Percentiles rank a stretch among this genome's conserved stretches.
phyloP scores from a whole-genome alignment of 345 rosid species.

The Gossypium longicalyx region DNA sequence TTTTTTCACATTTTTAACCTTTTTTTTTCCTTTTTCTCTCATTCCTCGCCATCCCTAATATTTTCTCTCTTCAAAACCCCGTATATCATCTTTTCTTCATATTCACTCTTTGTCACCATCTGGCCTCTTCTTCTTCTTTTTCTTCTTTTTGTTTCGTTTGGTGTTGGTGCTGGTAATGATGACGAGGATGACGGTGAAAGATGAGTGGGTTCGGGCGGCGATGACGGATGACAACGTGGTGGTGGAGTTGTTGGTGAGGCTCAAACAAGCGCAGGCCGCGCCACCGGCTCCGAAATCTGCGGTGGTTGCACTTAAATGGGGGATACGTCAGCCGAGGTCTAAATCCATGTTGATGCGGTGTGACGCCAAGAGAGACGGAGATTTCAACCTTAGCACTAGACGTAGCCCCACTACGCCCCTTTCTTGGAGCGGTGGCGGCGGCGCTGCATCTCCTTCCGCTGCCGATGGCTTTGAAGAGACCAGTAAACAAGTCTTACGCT shows the following conservation, averaged over 20 bases:
- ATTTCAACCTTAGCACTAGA: slow-evolving; percentile 36
- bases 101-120: slow-evolving; percentile 1
- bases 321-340: slow-evolving; percentile 53
- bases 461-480: slow-evolving; percentile 59
- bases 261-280: slow-evolving; percentile 40
- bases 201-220: slow-evolving; percentile 73
- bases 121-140: not conserved
- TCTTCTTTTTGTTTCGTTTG: not conserved
- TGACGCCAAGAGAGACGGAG: slow-evolving; percentile 40
- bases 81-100: slow-evolving; percentile 9
- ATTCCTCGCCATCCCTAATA: slow-evolving; percentile 24
- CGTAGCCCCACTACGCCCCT: slow-evolving; percentile 73
- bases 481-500: slow-evolving; percentile 37
- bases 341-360: slow-evolving; percentile 37
- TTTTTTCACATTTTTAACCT: slow-evolving; percentile 19
- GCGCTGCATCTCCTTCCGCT: slow-evolving; percentile 54
- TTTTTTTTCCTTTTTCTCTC: slow-evolving; percentile 7
- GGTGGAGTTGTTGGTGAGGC: slow-evolving; percentile 56
- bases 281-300: slow-evolving; percentile 23
- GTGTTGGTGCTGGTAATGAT: not conserved
- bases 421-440: slow-evolving; percentile 64
- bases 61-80: not conserved
- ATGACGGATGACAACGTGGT: slow-evolving; percentile 62
- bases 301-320: slow-evolving; percentile 45
- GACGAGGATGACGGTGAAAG: slow-evolving; percentile 32